Evolutionary conservation across 768 basidiomycete species (phyloP).

Genomic region (Rhodosporidiobolus sp.): DNA sequence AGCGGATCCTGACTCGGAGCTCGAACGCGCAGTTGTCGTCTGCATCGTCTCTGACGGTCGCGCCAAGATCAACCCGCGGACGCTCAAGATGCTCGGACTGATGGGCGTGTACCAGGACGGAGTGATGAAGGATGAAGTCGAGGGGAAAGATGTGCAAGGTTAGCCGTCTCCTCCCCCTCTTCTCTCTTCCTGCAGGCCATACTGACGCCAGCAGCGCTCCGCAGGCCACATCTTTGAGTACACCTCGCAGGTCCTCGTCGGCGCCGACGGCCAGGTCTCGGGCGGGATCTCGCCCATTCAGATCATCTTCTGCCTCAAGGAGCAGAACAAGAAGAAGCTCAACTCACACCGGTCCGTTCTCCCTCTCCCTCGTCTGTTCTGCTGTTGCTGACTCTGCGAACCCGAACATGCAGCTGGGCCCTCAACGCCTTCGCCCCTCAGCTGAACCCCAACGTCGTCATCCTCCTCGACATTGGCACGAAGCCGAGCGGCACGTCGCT

Average conservation of each 20-base stretch:
- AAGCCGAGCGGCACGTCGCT: constrained; percentile 77
- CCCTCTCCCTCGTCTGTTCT: background rate
- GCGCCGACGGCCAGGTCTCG: constrained; percentile 71
- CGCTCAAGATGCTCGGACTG: constrained; percentile 79
- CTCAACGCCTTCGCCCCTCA: constrained; percentile 87
- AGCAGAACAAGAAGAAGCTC: constrained; percentile 36
- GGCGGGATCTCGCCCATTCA: constrained; percentile 81
- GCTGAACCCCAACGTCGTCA: constrained; percentile 77
- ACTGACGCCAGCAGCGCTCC: constrained; percentile 49
- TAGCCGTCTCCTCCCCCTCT: too few species aligned
- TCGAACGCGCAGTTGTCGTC: constrained; percentile 46
- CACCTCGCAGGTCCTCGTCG: constrained; percentile 85
- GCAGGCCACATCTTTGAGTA: constrained; percentile 63
- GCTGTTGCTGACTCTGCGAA: background rate
- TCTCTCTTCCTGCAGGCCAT: constrained; percentile 43
- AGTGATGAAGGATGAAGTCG: constrained; percentile 42
- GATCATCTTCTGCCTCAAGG: constrained; percentile 21
- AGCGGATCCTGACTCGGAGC: too few species aligned
- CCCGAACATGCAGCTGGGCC: constrained; percentile 69
- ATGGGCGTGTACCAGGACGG: constrained; percentile 52
- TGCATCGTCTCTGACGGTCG: constrained; percentile 51
- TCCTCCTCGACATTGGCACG: constrained; percentile 88
- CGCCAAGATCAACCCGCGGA: constrained; percentile 52
- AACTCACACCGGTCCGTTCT: constrained; percentile 66
- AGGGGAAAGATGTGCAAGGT: constrained; percentile 66